Evolutionary conservation across 2,329 filamentous ascomycete genomes (phyloP).

Genomic region (Aspergillus fumigatus): DNA sequence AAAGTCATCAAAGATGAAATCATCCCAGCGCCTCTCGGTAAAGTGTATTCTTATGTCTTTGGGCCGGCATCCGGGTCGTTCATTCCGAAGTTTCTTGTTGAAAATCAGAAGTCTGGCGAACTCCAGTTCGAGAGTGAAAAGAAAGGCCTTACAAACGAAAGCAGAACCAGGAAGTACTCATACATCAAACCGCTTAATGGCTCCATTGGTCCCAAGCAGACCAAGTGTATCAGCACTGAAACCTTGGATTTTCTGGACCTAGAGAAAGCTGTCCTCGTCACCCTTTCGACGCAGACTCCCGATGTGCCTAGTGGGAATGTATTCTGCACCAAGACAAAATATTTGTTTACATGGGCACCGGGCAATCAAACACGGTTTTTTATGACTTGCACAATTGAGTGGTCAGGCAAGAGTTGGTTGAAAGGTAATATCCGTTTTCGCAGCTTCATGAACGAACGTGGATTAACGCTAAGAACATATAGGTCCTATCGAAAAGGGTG

Average conservation of each 20-base stretch:
- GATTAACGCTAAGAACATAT: constrained; percentile 25
- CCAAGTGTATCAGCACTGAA: constrained; percentile 87
- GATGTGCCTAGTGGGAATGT: constrained; percentile 93
- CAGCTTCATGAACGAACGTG: background rate
- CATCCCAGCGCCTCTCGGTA: constrained; percentile 81
- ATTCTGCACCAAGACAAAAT: constrained; percentile 88
- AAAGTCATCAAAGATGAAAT: constrained; percentile 79
- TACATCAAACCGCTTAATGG: constrained; percentile 89
- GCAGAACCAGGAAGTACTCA: constrained; percentile 67
- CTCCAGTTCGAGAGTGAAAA: constrained; percentile 78
- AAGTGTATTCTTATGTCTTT: constrained; percentile 85
- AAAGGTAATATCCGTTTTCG: constrained; percentile 60
- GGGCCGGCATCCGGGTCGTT: constrained; percentile 73
- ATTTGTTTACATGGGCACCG: constrained; percentile 89
- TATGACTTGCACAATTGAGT: constrained; percentile 87
- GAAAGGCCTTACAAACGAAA: constrained; percentile 69
- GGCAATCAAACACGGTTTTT: constrained; percentile 79
- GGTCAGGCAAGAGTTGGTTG: constrained; percentile 97
- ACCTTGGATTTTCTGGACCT: constrained; percentile 79
- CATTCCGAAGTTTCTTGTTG: constrained; percentile 79
- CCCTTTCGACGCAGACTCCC: constrained; percentile 78
- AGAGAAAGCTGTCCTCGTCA: constrained; percentile 81
- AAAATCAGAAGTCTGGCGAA: constrained; percentile 86
- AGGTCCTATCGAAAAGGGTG: constrained; percentile 95
- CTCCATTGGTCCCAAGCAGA: constrained; percentile 85